Percentiles rank a stretch among this genome's conserved stretches.
Conservation (phyloP, 2,329 filamentous ascomycete species). For the Ophiosphaerella narmari region DNA sequence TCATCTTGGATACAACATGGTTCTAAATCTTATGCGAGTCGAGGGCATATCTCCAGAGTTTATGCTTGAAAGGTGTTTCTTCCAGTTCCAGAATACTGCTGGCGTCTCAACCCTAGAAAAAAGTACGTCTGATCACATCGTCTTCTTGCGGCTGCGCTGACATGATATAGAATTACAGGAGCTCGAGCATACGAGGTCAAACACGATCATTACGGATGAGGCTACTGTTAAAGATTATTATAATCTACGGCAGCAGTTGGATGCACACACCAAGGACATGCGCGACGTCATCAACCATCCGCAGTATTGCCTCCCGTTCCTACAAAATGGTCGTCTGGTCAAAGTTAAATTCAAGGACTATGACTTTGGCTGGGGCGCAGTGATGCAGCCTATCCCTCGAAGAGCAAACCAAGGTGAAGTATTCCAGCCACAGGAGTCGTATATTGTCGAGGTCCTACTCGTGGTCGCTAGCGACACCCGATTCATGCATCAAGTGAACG, state of each 20-base stretch:
- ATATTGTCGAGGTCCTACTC: conserved; percentile 82
- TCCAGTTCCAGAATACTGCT: conserved; percentile 95
- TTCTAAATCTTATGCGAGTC: conserved; percentile 93
- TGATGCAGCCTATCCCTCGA: conserved; percentile 73
- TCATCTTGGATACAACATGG: conserved; percentile 98
- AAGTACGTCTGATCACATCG: conserved; percentile 38
- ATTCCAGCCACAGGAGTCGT: conserved; percentile 75
- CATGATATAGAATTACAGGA: conserved; percentile 67
- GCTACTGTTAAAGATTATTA: conserved; percentile 92
- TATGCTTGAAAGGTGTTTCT: conserved; percentile 98
- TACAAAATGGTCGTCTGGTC: conserved; percentile 86
- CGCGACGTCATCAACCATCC: conserved; percentile 89
- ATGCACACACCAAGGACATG: conserved; percentile 86
- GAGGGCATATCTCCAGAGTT: conserved; percentile 98
- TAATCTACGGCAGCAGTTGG: conserved; percentile 81
- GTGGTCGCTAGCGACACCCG: conserved; percentile 60
- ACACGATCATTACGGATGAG: conserved; percentile 82
- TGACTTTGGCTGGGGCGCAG: conserved; percentile 94
- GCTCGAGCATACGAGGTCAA: conserved; percentile 74
- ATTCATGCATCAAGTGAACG: conserved; percentile 63
- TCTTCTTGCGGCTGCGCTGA: conserved; percentile 3
- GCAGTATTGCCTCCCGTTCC: conserved; percentile 79
- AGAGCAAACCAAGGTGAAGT: conserved; percentile 68
- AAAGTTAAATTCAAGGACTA: conserved; percentile 77
- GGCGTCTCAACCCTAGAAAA: conserved; percentile 84